These are phyloP conservation scores for Cucumis variabilis DNA, from an alignment of 331 rosid species.

Conservation along the genomic window DNA sequence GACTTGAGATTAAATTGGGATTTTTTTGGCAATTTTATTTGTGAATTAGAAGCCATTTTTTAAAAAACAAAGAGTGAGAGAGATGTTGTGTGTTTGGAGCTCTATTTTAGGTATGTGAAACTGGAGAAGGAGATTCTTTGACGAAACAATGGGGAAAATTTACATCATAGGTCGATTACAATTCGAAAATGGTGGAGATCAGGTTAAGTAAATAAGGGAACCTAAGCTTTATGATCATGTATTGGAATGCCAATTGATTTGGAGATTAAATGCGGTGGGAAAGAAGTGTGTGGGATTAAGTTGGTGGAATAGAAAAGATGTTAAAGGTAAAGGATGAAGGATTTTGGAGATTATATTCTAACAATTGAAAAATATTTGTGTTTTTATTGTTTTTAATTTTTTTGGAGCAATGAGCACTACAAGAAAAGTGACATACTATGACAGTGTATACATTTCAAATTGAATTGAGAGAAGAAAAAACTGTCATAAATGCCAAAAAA, in stretches of 20 bases:
- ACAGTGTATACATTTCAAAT: too few relatives aligned
- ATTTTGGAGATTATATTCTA: background rate
- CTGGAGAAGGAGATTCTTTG: slow-evolving; percentile 53
- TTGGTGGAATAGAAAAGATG: slow-evolving; percentile 43
- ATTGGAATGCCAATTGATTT: slow-evolving; percentile 43
- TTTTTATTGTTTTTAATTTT: background rate
- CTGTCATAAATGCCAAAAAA: too few relatives aligned
- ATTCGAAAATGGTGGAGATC: too few relatives aligned
- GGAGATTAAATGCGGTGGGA: slow-evolving; percentile 54
- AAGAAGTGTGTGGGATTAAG: slow-evolving; percentile 58
- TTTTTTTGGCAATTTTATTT: too few relatives aligned
- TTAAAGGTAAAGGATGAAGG: background rate
- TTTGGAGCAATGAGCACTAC: too few relatives aligned
- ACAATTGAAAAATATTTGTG: background rate
- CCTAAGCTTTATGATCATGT: slow-evolving; percentile 52
- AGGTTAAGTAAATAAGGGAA: too few relatives aligned
- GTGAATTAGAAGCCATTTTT: too few relatives aligned
- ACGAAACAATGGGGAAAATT: slow-evolving; percentile 47
- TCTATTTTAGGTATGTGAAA: slow-evolving; percentile 52
- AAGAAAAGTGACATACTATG: too few relatives aligned
- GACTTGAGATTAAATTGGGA: too few relatives aligned
- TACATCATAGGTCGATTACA: slow-evolving; percentile 72
- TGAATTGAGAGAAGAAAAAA: too few relatives aligned
- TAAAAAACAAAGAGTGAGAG: too few relatives aligned
- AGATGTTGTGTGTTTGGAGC: too few relatives aligned